Evolutionary conservation across 106 monocot species (phyloP), one percentile per base, ranked within the genome.

Genomic region (Dactylorhiza incarnata): DNA sequence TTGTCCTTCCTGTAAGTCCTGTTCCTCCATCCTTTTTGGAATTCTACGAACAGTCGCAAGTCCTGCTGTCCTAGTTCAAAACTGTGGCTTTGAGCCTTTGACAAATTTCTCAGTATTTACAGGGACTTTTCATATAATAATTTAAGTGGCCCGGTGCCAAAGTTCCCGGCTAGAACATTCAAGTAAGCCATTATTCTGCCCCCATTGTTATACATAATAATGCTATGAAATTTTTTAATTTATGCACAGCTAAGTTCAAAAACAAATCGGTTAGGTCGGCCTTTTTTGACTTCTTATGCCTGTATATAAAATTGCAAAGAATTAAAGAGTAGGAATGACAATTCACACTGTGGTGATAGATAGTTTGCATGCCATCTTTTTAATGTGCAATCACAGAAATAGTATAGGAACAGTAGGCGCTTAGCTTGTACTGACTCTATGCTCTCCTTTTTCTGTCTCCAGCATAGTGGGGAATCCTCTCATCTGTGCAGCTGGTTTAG

Each of bases 51-150:
- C 51, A 73, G 19, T 72, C 9, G 15, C 15, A 6, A 45, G 37
- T 9, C 4, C 19, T 69, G 37, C 37, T 37, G 37, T 1, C 37
- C 37, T 37, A 51, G 69, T 69, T 45, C 45, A 45, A 69, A 16
- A 46, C 69, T 46, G 69, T 46, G n/a, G 46, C 16, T 46, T 69
- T 69, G 45, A 69, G 7, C 9, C 43, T 12, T 67, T 44, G 26
- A 25, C 13, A 13, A 26, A 5, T 16, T 47, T n/a, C 19, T 48
- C 71, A 50, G 14, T 3, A 53, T 19, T 20, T 76, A 67, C 79
- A 86, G 86, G 49, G 86, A 86, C 48, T 79, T 86, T 73, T 86
- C 86, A 46, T 86, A 73, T 46, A 86, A 86, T 45, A 86, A 86
- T 80, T 59, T 85, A 65, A 85, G 75, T 54, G 85, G 85, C 2